Conservation (phyloP, 2,329 filamentous ascomycete genomes). For the Lasiodiplodia sp. region DNA sequence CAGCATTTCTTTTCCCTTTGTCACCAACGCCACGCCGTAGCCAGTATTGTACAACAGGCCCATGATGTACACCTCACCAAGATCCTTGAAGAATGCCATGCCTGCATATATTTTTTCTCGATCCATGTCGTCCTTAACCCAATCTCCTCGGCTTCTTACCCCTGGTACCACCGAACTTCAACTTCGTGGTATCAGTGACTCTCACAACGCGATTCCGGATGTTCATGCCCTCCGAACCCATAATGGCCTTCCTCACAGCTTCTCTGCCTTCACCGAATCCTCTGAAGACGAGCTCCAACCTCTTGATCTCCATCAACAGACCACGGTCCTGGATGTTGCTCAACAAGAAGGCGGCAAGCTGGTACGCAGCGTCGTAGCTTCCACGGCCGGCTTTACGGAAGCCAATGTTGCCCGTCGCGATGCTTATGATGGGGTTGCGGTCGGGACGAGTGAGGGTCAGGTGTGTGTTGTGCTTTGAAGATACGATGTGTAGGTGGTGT, state of each 20-base stretch:
- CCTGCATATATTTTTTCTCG: not conserved
- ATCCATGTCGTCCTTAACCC: slow-evolving; percentile 54
- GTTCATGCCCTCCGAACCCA: slow-evolving; percentile 82
- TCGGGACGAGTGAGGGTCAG: slow-evolving; percentile 87
- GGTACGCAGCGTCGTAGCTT: slow-evolving; percentile 90
- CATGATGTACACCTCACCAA: too few species aligned
- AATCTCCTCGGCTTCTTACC: slow-evolving; percentile 85
- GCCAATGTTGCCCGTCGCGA: slow-evolving; percentile 88
- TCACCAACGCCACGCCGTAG: not conserved
- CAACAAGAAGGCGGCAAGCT: slow-evolving; percentile 83
- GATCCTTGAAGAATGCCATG: not conserved
- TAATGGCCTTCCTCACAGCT: slow-evolving; percentile 84
- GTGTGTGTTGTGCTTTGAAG: slow-evolving; percentile 94
- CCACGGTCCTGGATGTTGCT: slow-evolving; percentile 84
- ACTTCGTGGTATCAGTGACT: slow-evolving; percentile 83
- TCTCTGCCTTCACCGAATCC: slow-evolving; percentile 89
- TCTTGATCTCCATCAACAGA: slow-evolving; percentile 75
- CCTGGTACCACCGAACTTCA: slow-evolving; percentile 96
- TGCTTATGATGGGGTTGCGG: slow-evolving; percentile 77
- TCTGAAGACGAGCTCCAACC: slow-evolving; percentile 80
- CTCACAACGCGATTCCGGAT: slow-evolving; percentile 77
- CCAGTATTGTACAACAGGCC: slow-evolving; percentile 20
- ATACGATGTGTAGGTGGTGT: slow-evolving; percentile 86
- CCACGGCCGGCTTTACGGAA: slow-evolving; percentile 83
- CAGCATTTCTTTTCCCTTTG: not conserved